These are phyloP conservation scores for Schizothecium vesticola DNA, from an alignment of 495 filamentous ascomycete species.

Conservation along the genomic window DNA sequence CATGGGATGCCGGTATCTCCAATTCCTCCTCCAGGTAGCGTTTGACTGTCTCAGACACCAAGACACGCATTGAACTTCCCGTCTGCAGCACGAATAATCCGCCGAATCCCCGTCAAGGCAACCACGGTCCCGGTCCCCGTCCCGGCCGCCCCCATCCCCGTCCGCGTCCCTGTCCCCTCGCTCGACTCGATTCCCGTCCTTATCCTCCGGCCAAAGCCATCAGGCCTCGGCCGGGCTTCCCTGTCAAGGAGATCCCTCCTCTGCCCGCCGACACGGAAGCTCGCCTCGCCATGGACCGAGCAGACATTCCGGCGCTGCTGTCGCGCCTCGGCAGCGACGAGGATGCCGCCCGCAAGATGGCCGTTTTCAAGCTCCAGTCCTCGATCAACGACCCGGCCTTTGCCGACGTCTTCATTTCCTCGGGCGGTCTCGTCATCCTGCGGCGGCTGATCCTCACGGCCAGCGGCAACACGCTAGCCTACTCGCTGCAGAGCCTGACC, in stretches of 20 bases:
- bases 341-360: conserved; percentile 97
- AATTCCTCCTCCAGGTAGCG: background rate
- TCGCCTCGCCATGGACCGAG: conserved; percentile 41
- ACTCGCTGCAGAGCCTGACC: conserved; percentile 82
- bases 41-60: background rate
- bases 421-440: conserved; percentile 76
- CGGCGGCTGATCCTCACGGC: conserved; percentile 76
- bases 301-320: conserved; percentile 52
- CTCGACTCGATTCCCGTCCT: background rate
- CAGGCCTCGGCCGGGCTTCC: background rate
- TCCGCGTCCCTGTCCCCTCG: background rate
- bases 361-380: conserved; percentile 92
- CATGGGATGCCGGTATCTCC: background rate
- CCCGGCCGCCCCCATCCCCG: background rate
- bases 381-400: conserved; percentile 95
- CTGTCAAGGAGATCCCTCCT: background rate
- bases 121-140: background rate
- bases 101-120: background rate
- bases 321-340: conserved; percentile 52
- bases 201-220: background rate
- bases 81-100: background rate
- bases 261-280: background rate
- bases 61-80: background rate
- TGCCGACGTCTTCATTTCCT: conserved; percentile 89
- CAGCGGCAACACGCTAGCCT: conserved; percentile 90